Evolutionary conservation across 257 asterid genomes (phyloP), one percentile per base, ranked within the genome.

Genomic region (Solanum chiquidenum): DNA sequence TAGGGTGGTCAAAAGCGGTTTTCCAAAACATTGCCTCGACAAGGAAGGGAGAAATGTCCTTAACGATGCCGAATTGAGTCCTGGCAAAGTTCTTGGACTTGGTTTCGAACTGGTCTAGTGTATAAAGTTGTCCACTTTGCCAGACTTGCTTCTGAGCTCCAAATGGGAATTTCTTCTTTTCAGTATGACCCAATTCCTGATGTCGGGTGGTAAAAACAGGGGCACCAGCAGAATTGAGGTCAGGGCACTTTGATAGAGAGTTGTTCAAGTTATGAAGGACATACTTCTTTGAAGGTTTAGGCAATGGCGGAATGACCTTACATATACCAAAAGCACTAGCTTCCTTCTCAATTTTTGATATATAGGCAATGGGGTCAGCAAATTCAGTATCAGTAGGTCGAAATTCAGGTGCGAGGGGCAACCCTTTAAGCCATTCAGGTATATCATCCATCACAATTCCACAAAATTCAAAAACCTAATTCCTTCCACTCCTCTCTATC

Each of bases 401-500:
- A 89, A 95, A 97, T 92, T 96, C 99, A n/a, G 99, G 99, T 66
- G 99, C 99, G 92, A 93, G 85, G 29, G 99, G 98, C 93, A 97
- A 87, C 89, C 88, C 93, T 85, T 96, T 95, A 74, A 97, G 98
- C 99, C 99, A 97, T 86, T 94, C 91, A 71, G 98, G 97, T 87
- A 96, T 89, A 44, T 92, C 94, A 38, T 92, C 94, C 91, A 93
- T 96, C 88, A 88, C 87, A 90, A 86, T 74, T 86, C 91, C 46
- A 88, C 75, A 85, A 80, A 87, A 58, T 58, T 62, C 13, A 62
- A n/a, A 62, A 62, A 62, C 71, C 64, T 55, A 55, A 55, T 52
- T 52, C 62, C n/a, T 52, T 52, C 62, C 62, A 52, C 62, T 52
- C 21, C 62, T 52, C 62, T 52, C 62, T 52, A 16, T 52, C 64